Evolutionary conservation across 345 rosid species (phyloP), one percentile per base, ranked within the genome.

Genomic region (Fremontodendron californicum): DNA sequence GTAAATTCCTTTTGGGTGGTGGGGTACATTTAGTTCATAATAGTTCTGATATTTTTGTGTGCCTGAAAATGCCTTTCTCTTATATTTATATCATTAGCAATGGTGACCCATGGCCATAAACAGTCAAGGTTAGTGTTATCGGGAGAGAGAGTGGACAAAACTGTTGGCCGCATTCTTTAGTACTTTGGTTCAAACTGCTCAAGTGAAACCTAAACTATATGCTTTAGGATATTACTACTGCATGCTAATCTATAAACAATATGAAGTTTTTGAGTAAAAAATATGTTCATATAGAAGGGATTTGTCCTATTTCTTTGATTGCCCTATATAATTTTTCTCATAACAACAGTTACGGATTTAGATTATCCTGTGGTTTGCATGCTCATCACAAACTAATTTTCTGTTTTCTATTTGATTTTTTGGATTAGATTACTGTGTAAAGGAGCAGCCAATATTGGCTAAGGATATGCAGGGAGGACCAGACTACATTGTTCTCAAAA

Each of bases 391-490:
- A 68, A 31, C 79, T 79, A 74, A 78, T 80, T 62, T 67, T 73
- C 71, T 80, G 77, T 58, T 72, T 48, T 40, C 45, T 25, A 42
- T 54, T 73, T 82, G 54, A 66, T 74, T 15, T 37, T 25, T 40
- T 84, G 40, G 81, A 46, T 78, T 81, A 93, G 99, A 95, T 88
- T 84, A 88, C 93, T 74, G 86, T 95, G 66, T n/a, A n/a, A 95
- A 88, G 81, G 97, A 95, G 91, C 86, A 90, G 80, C 94, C 97
- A 33, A 79, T 81, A 79, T 81, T 90, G 80, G 85, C 35, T 21
- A 90, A 83, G 84, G 96, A 90, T 78, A 93, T 93, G 98, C 86
- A 79, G 84, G 98, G 98, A 75, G 98, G 97, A 45, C 92, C 89
- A 11, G 98, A 95, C 76, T 88, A 86, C 72, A 82, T 93, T 9